Conservation (phyloP, 306 rosid species). For the Pterocarpus macrocarpus region DNA sequence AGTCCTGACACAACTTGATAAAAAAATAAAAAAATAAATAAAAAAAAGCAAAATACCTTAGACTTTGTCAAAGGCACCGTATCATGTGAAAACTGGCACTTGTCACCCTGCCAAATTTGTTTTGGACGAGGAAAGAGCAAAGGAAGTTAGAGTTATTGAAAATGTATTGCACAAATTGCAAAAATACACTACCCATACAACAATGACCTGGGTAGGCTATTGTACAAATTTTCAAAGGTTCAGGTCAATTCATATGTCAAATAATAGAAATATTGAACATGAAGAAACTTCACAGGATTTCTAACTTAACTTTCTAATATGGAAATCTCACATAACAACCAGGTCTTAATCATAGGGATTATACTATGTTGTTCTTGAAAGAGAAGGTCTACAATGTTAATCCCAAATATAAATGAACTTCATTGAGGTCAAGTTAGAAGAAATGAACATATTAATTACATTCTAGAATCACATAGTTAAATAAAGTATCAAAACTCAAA, state of each 20-base stretch:
- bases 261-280: conserved; percentile 30
- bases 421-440: neutral
- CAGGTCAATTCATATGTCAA: conserved; percentile 8
- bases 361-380: neutral
- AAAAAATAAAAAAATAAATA: conserved; percentile 7
- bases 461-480: conserved; percentile 27
- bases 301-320: neutral
- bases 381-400: neutral
- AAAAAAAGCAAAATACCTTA: conserved; percentile 57
- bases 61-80: conserved; percentile 77
- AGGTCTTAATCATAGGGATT: neutral
- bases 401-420: conserved; percentile 33
- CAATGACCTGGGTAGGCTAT: conserved; percentile 25
- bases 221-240: conserved; percentile 2
- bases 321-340: neutral
- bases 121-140: conserved; percentile 28
- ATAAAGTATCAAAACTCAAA: conserved; percentile 29
- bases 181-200: conserved; percentile 4
- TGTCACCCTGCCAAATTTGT: conserved; percentile 74
- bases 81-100: conserved; percentile 90
- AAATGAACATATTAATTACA: neutral
- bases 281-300: conserved; percentile 14
- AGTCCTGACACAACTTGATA: conserved; percentile 1
- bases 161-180: conserved; percentile 29
- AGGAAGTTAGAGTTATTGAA: conserved; percentile 41